phyloP scores from a whole-genome alignment of 2,329 filamentous ascomycete genomes.

The Scedosporium aurantiacum region DNA sequence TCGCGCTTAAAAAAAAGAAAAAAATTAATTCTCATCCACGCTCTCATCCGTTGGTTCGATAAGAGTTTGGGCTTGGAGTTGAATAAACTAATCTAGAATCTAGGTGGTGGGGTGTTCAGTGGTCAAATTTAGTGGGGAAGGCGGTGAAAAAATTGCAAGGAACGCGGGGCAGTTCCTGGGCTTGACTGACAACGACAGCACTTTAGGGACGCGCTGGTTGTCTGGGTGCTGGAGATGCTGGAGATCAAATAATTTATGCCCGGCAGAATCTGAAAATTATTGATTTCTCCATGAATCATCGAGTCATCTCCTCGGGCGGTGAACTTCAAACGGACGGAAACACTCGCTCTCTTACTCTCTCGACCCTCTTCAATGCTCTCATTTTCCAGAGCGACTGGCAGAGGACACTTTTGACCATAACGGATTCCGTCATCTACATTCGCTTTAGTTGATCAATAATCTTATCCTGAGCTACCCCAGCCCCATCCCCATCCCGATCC shows the following conservation, averaged over 20 bases:
- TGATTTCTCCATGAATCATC: neutral
- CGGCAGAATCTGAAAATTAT: neutral
- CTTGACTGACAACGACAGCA: neutral
- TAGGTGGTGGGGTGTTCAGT: too few relatives aligned
- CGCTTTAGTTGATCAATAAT: neutral
- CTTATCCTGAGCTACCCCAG: neutral
- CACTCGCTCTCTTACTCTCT: neutral
- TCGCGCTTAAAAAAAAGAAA: too few relatives aligned
- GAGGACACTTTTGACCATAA: neutral
- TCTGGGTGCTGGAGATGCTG: too few relatives aligned
- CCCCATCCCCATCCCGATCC: neutral
- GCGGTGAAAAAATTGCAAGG: neutral
- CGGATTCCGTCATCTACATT: slow-evolving; percentile 1
- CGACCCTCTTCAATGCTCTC: neutral
- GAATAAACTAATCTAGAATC: too few relatives aligned
- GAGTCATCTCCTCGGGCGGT: neutral
- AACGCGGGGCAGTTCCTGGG: neutral
- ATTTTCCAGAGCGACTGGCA: neutral
- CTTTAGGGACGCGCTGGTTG: neutral
- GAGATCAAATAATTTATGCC: neutral
- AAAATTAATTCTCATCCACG: too few relatives aligned
- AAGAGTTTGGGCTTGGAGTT: too few relatives aligned
- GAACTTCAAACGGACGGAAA: neutral
- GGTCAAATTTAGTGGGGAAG: neutral
- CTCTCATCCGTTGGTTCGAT: too few relatives aligned